Evolutionary conservation across 257 asterid genomes (phyloP).

Genomic region (Misopates orontium): DNA sequence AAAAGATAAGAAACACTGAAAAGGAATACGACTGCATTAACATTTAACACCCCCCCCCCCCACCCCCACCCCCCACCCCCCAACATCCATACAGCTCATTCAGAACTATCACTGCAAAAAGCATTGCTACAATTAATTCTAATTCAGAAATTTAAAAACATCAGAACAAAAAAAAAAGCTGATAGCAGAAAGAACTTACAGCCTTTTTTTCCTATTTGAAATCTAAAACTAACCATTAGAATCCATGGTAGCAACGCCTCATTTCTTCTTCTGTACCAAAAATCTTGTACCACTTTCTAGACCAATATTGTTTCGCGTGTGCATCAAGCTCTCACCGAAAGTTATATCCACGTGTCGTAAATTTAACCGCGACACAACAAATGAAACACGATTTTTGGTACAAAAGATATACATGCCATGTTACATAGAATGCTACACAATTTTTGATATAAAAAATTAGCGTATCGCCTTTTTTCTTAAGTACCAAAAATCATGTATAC

Average conservation of each 20-base stretch:
- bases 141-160: conserved; percentile 26
- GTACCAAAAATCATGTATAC: too few species aligned
- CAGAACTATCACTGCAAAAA: neutral
- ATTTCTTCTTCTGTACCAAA: too few species aligned
- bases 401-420: too few species aligned
- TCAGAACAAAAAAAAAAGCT: conserved; percentile 7
- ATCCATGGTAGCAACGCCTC: conserved; percentile 34
- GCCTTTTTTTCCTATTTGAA: conserved; percentile 10
- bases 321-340: too few species aligned
- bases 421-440: too few species aligned
- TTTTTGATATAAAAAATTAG: too few species aligned
- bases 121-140: conserved; percentile 50
- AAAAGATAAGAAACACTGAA: neutral
- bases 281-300: too few species aligned
- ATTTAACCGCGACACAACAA: too few species aligned
- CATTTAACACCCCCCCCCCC: conserved; percentile 25
- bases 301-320: too few species aligned
- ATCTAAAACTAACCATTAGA: conserved; percentile 33
- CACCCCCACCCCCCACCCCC: neutral
- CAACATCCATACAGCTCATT: conserved; percentile 29
- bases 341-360: too few species aligned
- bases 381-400: too few species aligned
- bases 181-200: conserved; percentile 27
- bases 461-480: too few species aligned
- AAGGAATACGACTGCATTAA: conserved; percentile 27